A percentile compares a stretch with the other conserved stretches of the same genome.
phyloP scores from a whole-genome alignment of 2,329 filamentous ascomycete species.

The Pseudogymnoascus sp. region DNA sequence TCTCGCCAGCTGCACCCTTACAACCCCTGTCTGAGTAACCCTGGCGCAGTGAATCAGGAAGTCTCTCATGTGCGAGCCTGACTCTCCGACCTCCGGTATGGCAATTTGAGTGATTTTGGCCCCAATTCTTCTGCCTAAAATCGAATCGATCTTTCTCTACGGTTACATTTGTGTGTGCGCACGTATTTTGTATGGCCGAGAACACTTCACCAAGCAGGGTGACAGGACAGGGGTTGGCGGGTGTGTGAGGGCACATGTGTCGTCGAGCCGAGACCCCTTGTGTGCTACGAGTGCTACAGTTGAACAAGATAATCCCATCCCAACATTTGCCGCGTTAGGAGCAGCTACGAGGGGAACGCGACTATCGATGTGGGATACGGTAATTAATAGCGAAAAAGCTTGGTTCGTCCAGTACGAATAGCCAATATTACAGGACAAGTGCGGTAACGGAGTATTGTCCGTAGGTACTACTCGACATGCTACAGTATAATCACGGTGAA shows the following conservation, averaged over 20 bases:
- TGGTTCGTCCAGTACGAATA: not conserved
- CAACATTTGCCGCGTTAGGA: not conserved
- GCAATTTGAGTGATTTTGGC: not conserved
- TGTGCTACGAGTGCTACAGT: not conserved
- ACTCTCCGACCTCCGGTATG: not conserved
- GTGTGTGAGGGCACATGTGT: conserved; percentile 2
- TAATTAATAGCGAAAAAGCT: not conserved
- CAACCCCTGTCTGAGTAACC: not conserved
- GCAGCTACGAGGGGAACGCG: not conserved
- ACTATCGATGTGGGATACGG: not conserved
- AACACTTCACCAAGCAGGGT: not conserved
- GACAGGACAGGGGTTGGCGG: not conserved
- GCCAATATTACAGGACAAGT: not conserved
- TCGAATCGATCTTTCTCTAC: not conserved
- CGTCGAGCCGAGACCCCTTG: not conserved
- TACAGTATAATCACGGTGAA: not conserved
- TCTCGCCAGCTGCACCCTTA: not conserved
- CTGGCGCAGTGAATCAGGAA: not conserved
- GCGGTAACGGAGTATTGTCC: not conserved
- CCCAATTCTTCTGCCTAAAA: not conserved
- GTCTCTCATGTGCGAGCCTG: not conserved
- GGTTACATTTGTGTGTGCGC: not conserved
- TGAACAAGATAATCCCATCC: not conserved
- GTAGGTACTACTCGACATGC: not conserved
- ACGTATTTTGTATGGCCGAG: not conserved